phyloP scores from a whole-genome alignment of 768 basidiomycete species.

The Boletus rubropictus region DNA sequence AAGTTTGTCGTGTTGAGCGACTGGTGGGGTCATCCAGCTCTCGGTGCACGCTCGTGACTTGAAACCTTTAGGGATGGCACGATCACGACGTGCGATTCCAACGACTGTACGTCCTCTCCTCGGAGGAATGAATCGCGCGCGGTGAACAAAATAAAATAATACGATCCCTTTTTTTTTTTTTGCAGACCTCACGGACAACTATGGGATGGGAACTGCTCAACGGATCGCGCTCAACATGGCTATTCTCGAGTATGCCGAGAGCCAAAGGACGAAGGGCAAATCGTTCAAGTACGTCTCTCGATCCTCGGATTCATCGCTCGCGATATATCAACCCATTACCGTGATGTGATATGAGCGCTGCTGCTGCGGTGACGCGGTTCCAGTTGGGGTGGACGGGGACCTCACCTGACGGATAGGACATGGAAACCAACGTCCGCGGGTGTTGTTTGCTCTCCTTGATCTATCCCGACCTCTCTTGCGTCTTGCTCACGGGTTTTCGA shows the following conservation, averaged over 20 bases:
- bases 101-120: conserved; percentile 68
- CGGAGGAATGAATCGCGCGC: neutral
- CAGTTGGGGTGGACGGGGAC: neutral
- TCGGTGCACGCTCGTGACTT: neutral
- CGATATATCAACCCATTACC: neutral
- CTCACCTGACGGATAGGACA: neutral
- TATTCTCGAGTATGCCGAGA: conserved; percentile 52
- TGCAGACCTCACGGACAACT: conserved; percentile 81
- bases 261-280: conserved; percentile 16
- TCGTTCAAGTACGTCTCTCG: conserved; percentile 40
- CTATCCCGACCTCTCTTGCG: neutral
- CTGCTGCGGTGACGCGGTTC: neutral
- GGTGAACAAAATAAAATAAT: neutral
- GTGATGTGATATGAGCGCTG: neutral
- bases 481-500: conserved; percentile 10
- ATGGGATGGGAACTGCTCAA: conserved; percentile 75
- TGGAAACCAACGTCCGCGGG: conserved; percentile 4
- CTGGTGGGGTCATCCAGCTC: conserved; percentile 51
- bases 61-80: conserved; percentile 73
- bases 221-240: conserved; percentile 58
- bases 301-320: neutral
- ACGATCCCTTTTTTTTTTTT: neutral
- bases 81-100: conserved; percentile 88
- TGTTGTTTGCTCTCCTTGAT: conserved; percentile 1
- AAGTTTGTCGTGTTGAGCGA: conserved; percentile 85